Conservation (phyloP, 169 alveolate species). For the Plasmodium adleri region DNA sequence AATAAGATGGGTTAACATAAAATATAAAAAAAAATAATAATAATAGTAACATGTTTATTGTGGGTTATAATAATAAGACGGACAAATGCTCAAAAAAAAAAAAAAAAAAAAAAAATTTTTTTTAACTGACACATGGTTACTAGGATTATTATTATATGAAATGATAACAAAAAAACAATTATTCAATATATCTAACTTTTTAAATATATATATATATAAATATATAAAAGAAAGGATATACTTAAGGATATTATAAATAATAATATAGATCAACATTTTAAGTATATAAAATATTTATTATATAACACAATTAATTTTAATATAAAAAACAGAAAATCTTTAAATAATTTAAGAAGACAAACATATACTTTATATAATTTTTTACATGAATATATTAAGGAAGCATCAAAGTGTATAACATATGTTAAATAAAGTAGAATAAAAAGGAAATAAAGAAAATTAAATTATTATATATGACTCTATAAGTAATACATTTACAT, state of each 20-base stretch:
- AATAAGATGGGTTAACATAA: too few species aligned
- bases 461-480: too few species aligned
- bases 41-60: too few species aligned
- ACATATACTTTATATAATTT: neutral
- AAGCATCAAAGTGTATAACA: too few species aligned
- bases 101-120: slow-evolving; percentile 30
- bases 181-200: slow-evolving; percentile 31
- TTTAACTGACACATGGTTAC: slow-evolving; percentile 60
- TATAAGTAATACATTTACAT: too few species aligned
- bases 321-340: slow-evolving; percentile 46
- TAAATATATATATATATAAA: slow-evolving; percentile 46
- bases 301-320: slow-evolving; percentile 35
- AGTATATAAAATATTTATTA: slow-evolving; percentile 27
- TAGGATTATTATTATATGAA: slow-evolving; percentile 50
- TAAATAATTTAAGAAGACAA: slow-evolving; percentile 17
- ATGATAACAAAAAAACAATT: slow-evolving; percentile 42
- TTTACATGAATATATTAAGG: slow-evolving; percentile 8
- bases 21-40: too few species aligned
- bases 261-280: slow-evolving; percentile 2
- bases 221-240: slow-evolving; percentile 21
- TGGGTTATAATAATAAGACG: too few species aligned
- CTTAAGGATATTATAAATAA: slow-evolving; percentile 24
- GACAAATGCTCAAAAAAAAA: neutral
- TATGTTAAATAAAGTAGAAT: slow-evolving; percentile 3
- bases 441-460: neutral